Conservation (phyloP, 2,329 filamentous ascomycete genomes). For the Xylaria polymorpha region DNA sequence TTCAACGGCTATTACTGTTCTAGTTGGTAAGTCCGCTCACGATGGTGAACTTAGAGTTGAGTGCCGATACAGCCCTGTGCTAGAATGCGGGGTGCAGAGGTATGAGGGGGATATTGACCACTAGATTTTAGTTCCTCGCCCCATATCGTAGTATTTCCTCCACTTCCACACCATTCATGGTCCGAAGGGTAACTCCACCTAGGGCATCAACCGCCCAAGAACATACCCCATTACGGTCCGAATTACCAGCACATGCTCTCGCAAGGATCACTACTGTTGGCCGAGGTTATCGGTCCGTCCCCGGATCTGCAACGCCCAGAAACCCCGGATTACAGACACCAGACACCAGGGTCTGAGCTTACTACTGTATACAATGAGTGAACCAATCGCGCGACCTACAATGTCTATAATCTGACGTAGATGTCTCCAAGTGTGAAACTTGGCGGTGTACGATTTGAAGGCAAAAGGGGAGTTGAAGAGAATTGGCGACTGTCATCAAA, state of each 20-base stretch:
- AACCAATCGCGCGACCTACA: not conserved
- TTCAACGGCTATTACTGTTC: not conserved
- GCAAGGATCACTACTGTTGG: not conserved
- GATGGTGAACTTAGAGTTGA: no score
- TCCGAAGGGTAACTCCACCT: not conserved
- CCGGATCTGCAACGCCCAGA: conserved; percentile 10
- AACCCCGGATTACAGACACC: conserved; percentile 17
- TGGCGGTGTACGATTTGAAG: not conserved
- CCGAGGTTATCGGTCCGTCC: conserved; percentile 17
- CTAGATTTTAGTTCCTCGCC: not conserved
- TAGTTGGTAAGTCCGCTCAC: not conserved
- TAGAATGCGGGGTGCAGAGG: not conserved
- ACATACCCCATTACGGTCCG: conserved; percentile 4
- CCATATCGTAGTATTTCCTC: no score
- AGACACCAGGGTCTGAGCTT: conserved; percentile 2
- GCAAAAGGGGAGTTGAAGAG: not conserved
- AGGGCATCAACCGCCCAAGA: not conserved
- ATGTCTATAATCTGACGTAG: not conserved
- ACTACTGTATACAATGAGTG: conserved; percentile 4
- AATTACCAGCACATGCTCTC: conserved; percentile 8
- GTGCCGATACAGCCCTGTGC: not conserved
- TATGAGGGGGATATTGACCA: no score
- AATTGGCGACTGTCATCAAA: conserved; percentile 2
- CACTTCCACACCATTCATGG: not conserved
- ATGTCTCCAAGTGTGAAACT: not conserved